Evolutionary conservation across 331 rosid genomes (phyloP).

Genomic region (Pyrus hybrid): DNA sequence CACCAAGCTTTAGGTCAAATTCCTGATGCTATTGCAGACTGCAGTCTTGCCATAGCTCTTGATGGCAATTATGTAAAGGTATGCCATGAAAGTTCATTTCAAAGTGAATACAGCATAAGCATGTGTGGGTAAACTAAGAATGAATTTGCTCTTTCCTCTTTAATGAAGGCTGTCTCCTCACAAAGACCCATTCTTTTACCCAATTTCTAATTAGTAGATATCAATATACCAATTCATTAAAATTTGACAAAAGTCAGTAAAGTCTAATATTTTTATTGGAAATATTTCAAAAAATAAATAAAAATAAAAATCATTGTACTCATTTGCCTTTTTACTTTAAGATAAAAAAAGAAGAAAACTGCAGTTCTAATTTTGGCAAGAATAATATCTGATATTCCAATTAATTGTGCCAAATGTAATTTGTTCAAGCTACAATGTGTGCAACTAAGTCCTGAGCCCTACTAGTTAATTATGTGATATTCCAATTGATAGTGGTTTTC

Average conservation of each 20-base stretch:
- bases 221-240: background rate
- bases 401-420: background rate
- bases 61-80: conserved; percentile 82
- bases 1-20: conserved; percentile 89
- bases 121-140: background rate
- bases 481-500: background rate
- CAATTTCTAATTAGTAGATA: background rate
- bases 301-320: too few species aligned
- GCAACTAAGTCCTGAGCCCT: background rate
- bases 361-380: too few species aligned
- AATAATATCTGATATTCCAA: background rate
- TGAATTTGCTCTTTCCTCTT: background rate
- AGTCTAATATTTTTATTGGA: background rate
- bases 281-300: background rate
- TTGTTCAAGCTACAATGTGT: background rate
- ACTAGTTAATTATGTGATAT: too few species aligned
- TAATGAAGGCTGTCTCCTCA: background rate
- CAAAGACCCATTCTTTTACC: background rate
- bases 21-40: conserved; percentile 88
- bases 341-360: too few species aligned
- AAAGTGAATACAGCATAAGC: background rate
- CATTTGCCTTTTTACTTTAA: background rate
- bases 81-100: conserved; percentile 4
- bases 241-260: background rate
- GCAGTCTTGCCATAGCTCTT: conserved; percentile 85